Evolutionary conservation across 176 grass and related monocot genomes (phyloP).

Genomic region (Eleusine indica): DNA sequence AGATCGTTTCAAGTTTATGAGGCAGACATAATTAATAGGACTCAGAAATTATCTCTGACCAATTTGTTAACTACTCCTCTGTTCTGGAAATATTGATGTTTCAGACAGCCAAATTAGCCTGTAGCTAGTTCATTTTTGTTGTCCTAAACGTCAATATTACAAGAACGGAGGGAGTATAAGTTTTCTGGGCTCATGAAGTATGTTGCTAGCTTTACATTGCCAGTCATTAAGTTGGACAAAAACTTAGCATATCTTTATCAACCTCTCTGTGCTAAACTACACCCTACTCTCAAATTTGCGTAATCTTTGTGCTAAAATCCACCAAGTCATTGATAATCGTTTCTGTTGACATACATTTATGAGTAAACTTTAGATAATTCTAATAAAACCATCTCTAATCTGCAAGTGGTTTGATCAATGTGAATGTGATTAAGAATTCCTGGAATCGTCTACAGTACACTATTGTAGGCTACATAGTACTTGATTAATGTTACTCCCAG

Average conservation of each 20-base stretch:
- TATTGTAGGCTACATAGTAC: background rate
- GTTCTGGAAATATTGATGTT: no score
- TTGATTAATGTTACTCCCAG: background rate
- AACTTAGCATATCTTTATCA: background rate
- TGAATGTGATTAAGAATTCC: background rate
- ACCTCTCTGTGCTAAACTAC: background rate
- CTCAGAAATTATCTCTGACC: background rate
- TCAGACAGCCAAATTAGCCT: no score
- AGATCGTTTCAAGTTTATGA: background rate
- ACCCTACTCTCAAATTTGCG: background rate
- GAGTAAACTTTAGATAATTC: background rate
- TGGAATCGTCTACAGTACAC: conserved; percentile 10
- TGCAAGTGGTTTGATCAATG: conserved; percentile 6
- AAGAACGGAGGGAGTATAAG: background rate
- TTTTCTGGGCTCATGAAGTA: background rate
- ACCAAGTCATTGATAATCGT: background rate
- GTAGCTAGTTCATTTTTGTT: no score
- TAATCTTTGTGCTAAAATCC: background rate
- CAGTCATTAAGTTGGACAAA: background rate
- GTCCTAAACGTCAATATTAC: no score
- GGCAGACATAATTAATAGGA: background rate
- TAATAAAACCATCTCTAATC: background rate
- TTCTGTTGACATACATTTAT: background rate
- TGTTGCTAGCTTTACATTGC: background rate
- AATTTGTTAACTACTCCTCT: background rate